Conservation (phyloP, 2,329 filamentous ascomycete species). For the Thielaviopsis musarum region DNA sequence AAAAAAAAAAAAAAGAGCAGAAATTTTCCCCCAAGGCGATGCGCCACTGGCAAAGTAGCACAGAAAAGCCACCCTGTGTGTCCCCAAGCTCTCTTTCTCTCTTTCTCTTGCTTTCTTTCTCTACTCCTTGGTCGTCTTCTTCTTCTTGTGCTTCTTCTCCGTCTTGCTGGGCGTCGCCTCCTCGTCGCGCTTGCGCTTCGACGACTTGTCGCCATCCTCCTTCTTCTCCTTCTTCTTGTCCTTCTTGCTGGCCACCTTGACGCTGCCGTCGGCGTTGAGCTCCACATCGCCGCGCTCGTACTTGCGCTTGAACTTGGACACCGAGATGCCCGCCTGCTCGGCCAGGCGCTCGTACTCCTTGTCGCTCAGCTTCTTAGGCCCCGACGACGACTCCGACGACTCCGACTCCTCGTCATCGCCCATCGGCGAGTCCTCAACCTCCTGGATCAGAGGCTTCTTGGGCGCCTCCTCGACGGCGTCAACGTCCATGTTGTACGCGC, state of each 20-base stretch:
- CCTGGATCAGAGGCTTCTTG: constrained; percentile 30
- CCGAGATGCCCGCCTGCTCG: constrained; percentile 49
- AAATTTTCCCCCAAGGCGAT: neutral
- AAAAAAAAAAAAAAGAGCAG: neutral
- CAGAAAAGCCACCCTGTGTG: neutral
- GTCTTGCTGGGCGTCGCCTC: constrained; percentile 32
- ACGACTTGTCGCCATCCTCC: constrained; percentile 13
- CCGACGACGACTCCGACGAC: constrained; percentile 18
- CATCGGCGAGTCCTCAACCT: constrained; percentile 23
- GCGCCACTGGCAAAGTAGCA: neutral
- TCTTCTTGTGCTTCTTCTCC: constrained; percentile 38
- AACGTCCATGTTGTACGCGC: constrained; percentile 88
- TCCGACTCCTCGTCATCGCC: constrained; percentile 22
- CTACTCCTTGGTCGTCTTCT: constrained; percentile 20
- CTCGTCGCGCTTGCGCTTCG: constrained; percentile 53
- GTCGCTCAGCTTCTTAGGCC: constrained; percentile 16
- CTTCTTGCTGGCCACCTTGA: constrained; percentile 56
- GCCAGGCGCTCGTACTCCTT: constrained; percentile 36
- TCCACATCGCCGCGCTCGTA: constrained; percentile 59
- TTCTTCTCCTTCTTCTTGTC: constrained; percentile 58
- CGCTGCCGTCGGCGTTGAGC: constrained; percentile 46
- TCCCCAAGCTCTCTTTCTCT: neutral
- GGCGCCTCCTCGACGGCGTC: constrained; percentile 51
- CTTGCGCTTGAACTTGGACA: constrained; percentile 65
- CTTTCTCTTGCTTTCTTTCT: neutral